A percentile compares a stretch with the other conserved stretches of the same genome.
Conservation (phyloP, 2,329 filamentous ascomycete genomes). For the Claviceps sp. region DNA sequence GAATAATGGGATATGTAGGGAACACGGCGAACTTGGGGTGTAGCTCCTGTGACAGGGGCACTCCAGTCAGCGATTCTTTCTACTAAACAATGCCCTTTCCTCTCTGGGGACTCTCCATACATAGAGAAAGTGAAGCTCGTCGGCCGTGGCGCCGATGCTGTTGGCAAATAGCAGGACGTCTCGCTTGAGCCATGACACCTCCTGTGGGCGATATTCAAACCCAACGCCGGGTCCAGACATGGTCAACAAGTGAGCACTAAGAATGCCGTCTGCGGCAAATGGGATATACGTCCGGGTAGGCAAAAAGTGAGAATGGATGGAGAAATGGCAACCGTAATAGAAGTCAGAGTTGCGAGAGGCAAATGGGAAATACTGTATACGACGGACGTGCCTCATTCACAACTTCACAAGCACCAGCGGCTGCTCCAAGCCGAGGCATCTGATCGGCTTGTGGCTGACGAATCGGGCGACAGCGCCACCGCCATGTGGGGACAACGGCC, state of each 20-base stretch:
- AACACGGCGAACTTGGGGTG: constrained; percentile 79
- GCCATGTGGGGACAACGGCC: no score
- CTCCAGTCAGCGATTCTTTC: neutral
- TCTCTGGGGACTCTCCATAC: constrained; percentile 28
- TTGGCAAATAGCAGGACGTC: constrained; percentile 83
- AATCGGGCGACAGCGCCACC: neutral
- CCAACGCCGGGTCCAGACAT: constrained; percentile 46
- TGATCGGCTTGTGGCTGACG: neutral
- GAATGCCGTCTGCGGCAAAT: no score
- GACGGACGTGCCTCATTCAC: neutral
- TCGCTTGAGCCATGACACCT: constrained; percentile 76
- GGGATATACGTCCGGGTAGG: neutral
- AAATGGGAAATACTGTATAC: neutral
- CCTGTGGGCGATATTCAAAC: constrained; percentile 63
- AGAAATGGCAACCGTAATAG: neutral
- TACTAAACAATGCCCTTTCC: no score
- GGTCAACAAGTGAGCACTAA: neutral
- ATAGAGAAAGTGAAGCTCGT: constrained; percentile 88
- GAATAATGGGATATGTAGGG: constrained; percentile 74
- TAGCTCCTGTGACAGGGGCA: constrained; percentile 48
- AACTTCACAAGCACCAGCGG: neutral
- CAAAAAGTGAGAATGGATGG: neutral
- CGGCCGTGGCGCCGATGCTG: constrained; percentile 71
- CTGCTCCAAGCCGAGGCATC: neutral
- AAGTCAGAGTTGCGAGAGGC: neutral